phyloP scores from a whole-genome alignment of 441 rosid species.

The Aleurites moluccanus region DNA sequence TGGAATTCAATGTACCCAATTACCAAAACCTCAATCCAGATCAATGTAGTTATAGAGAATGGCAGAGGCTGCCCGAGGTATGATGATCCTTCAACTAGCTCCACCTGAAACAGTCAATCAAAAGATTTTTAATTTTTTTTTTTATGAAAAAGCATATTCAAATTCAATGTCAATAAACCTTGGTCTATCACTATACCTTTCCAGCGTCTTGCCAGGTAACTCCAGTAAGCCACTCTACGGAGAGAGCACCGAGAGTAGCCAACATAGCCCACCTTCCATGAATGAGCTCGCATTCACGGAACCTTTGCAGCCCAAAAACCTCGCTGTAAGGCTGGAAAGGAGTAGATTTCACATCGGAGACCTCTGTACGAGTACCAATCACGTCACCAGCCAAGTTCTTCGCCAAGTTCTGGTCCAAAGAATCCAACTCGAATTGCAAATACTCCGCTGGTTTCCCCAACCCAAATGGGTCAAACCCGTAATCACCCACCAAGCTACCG shows the following conservation, averaged over 20 bases:
- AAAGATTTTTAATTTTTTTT: not conserved
- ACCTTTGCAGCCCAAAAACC: slow-evolving; percentile 89
- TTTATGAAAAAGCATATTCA: no score
- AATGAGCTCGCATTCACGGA: slow-evolving; percentile 90
- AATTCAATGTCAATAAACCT: no score
- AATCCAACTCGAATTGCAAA: slow-evolving; percentile 78
- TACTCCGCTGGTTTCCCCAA: slow-evolving; percentile 92
- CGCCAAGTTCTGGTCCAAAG: slow-evolving; percentile 84
- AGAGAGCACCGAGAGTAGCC: slow-evolving; percentile 85
- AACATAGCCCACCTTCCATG: slow-evolving; percentile 98
- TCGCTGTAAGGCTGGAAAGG: slow-evolving; percentile 92
- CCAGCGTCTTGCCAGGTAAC: slow-evolving; percentile 98
- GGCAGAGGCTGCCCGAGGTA: slow-evolving; percentile 92
- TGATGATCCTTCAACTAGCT: slow-evolving; percentile 81
- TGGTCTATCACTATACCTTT: slow-evolving; percentile 49
- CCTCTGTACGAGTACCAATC: slow-evolving; percentile 75
- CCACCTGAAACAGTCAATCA: slow-evolving; percentile 49
- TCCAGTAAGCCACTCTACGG: slow-evolving; percentile 91
- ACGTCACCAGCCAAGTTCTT: slow-evolving; percentile 76
- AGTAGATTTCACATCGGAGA: slow-evolving; percentile 60
- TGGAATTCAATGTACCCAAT: slow-evolving; percentile 96
- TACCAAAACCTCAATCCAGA: slow-evolving; percentile 83
- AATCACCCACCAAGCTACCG: slow-evolving; percentile 85
- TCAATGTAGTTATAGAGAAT: slow-evolving; percentile 75
- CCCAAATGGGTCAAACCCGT: slow-evolving; percentile 90